Evolutionary conservation across 805 yeast genomes (phyloP), one percentile per base, ranked within the genome.

Genomic region (Metschnikowia koreensis): DNA sequence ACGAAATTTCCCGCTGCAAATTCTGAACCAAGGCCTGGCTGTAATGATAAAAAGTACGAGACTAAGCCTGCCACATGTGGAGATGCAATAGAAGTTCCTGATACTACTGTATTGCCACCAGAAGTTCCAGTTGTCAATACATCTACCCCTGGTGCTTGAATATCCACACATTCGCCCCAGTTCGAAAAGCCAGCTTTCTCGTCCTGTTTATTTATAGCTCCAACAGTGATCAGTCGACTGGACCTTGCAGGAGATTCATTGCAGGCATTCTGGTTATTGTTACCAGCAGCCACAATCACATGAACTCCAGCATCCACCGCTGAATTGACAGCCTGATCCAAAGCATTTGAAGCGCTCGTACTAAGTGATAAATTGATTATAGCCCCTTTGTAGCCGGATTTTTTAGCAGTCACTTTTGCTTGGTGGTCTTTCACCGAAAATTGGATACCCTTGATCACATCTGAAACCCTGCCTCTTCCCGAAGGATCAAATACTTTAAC

Each of bases 251-350:
- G 98, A 4, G 97, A 91, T 48, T 83, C 81, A 68, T 84, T 81
- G 80, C 98, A 93, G 50, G 97, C 97, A 69, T 92, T 96, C 61
- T 85, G 88, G 67, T 88, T 86, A 66, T 88, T 96, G 70, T 93
- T 92, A 74, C 97, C 97, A 31, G 97, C 97, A 47, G 97, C 97
- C 57, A 89, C 96, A 37, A 96, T 94, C 67, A 93, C 87, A 68
- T 89, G 94, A 51, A 93, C 72, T 62, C 97, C 97, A 34, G 92
- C 87, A 57, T 81, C 80, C 46, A 89, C 90, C 38, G 96, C 97
- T 42, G 96, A 96, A 60, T 89, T 83, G 44, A 89, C 96, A 51
- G 96, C 97, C 68, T 83, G 61, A 66, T 90, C 96, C 60, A 91
- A 80, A 10, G 96, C 84, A 46, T 89, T 87, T 2, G 97, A 88